phyloP scores from a whole-genome alignment of 805 yeast species.

The Candida sonorensis region DNA sequence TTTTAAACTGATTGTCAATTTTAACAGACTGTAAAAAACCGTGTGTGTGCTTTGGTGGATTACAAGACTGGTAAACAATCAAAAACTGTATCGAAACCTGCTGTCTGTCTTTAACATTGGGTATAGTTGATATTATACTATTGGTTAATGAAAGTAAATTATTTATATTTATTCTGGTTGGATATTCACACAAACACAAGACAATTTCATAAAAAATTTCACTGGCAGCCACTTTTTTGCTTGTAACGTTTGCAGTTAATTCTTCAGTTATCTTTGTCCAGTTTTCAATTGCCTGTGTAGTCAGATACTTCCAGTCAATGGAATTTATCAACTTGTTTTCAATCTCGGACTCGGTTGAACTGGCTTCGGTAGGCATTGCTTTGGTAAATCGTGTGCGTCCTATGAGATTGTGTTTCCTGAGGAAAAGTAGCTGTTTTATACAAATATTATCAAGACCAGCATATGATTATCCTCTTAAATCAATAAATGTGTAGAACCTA shows the following conservation, averaged over 20 bases:
- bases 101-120: conserved; percentile 16
- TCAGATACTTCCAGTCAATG: conserved; percentile 12
- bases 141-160: conserved; percentile 14
- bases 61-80: conserved; percentile 19
- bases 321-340: conserved; percentile 2
- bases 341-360: background rate
- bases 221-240: conserved; percentile 5
- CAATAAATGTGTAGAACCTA: too few relatives aligned
- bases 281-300: conserved; percentile 6
- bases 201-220: conserved; percentile 24
- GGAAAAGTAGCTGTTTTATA: too few relatives aligned
- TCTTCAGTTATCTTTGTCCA: conserved; percentile 9
- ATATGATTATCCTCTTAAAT: too few relatives aligned
- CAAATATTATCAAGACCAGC: too few relatives aligned
- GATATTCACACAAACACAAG: conserved; percentile 15
- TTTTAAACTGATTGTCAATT: conserved; percentile 21
- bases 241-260: conserved; percentile 6
- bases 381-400: too few relatives aligned
- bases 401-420: too few relatives aligned
- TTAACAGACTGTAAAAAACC: conserved; percentile 20
- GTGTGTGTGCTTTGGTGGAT: conserved; percentile 13
- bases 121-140: conserved; percentile 11
- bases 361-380: background rate
- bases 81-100: conserved; percentile 19
- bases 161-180: conserved; percentile 14